A percentile compares a stretch with the other conserved stretches of the same genome.
Conservation (phyloP, 1,284 basidiomycete species). For the Malassezia vespertilionis region DNA sequence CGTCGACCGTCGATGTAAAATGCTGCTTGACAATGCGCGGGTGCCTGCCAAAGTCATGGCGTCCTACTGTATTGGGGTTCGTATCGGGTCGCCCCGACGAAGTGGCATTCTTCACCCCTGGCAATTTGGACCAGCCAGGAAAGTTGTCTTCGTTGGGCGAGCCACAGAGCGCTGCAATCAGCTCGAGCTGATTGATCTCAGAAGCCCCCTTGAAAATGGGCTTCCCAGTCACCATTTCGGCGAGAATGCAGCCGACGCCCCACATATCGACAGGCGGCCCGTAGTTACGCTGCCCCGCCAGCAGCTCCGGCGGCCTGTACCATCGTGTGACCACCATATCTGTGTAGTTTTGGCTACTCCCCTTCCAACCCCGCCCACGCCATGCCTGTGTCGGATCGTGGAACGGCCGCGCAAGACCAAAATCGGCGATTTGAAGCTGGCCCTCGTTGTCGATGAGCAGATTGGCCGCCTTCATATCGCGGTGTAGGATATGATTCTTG, state of each 20-base stretch:
- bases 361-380: constrained; percentile 31
- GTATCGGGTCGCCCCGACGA: constrained; percentile 31
- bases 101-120: constrained; percentile 44
- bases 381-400: constrained; percentile 35
- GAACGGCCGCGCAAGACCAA: constrained; percentile 70
- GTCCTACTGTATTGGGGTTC: constrained; percentile 25
- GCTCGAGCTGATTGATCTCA: constrained; percentile 79
- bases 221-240: constrained; percentile 80
- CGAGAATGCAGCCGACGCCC: constrained; percentile 95
- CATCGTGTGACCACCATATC: constrained; percentile 98
- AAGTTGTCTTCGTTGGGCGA: constrained; percentile 63
- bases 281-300: constrained; percentile 76
- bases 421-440: constrained; percentile 64
- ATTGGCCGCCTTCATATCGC: constrained; percentile 98
- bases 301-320: constrained; percentile 91
- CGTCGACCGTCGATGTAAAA: constrained; percentile 26
- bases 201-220: constrained; percentile 79
- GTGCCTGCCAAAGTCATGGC: constrained; percentile 33
- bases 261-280: constrained; percentile 92
- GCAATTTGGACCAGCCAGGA: constrained; percentile 62
- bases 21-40: constrained; percentile 24
- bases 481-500: constrained; percentile 88
- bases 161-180: constrained; percentile 80
- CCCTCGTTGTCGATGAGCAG: constrained; percentile 70
- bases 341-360: constrained; percentile 58